phyloP scores from a whole-genome alignment of 139 green algal species.

The Tetradesmus lagerheimii region DNA sequence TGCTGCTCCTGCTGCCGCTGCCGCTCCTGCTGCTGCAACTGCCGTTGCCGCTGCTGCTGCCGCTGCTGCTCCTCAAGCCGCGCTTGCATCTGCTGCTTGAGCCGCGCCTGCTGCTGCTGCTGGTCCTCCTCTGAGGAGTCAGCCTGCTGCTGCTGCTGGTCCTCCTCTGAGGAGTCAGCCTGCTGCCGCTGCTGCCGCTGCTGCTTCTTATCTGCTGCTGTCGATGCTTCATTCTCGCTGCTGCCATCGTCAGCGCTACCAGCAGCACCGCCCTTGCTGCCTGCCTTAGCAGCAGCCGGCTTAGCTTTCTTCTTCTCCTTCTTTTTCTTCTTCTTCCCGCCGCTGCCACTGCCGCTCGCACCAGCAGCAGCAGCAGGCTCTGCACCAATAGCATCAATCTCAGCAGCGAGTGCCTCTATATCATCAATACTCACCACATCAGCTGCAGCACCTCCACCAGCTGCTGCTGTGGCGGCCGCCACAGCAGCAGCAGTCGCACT shows the following conservation, averaged over 20 bases:
- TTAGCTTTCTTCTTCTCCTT: constrained; percentile 22
- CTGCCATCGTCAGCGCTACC: background rate
- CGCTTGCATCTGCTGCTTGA: background rate
- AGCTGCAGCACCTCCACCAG: background rate
- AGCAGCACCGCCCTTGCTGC: background rate
- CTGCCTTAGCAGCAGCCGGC: background rate
- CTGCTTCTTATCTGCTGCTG: background rate
- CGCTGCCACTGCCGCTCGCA: background rate
- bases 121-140: background rate
- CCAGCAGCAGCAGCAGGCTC: background rate
- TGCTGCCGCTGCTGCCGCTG: constrained; percentile 22
- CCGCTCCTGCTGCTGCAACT: background rate
- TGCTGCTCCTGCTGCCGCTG: background rate
- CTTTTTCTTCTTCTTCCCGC: constrained; percentile 38
- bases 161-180: background rate
- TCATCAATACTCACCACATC: background rate
- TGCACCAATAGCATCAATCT: constrained; percentile 25
- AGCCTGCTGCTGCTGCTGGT: background rate
- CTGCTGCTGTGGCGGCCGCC: background rate
- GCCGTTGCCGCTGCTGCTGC: background rate
- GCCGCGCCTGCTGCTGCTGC: constrained; percentile 28
- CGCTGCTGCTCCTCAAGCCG: constrained; percentile 14
- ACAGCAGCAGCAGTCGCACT: background rate
- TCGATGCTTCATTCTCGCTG: background rate
- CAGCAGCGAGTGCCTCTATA: constrained; percentile 26